A percentile compares a stretch with the other conserved stretches of the same genome.
Conservation (phyloP, 2,329 filamentous ascomycete species). For the Lachnellula suecica region DNA sequence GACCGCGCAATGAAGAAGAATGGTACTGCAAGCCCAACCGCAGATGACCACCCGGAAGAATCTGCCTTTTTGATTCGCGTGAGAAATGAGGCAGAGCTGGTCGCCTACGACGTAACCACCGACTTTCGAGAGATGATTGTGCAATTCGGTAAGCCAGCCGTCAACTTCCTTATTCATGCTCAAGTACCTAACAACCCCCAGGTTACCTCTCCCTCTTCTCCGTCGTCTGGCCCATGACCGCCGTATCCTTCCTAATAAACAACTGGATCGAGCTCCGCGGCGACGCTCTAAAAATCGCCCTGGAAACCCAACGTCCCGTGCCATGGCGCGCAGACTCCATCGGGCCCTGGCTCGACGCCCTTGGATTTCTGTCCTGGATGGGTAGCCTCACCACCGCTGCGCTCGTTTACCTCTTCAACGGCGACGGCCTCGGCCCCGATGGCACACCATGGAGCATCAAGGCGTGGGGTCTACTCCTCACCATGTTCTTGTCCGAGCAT, state of each 20-base stretch:
- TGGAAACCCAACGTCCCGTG: slow-evolving; percentile 84
- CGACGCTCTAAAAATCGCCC: slow-evolving; percentile 91
- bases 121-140: slow-evolving; percentile 95
- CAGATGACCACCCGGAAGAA: slow-evolving; percentile 74
- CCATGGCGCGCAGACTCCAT: slow-evolving; percentile 92
- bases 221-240: slow-evolving; percentile 91
- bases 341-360: slow-evolving; percentile 83
- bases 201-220: slow-evolving; percentile 91
- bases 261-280: slow-evolving; percentile 95
- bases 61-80: slow-evolving; percentile 77
- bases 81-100: slow-evolving; percentile 78
- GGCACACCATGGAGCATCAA: slow-evolving; percentile 70
- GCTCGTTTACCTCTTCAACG: slow-evolving; percentile 85
- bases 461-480: slow-evolving; percentile 77
- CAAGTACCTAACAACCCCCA: slow-evolving; percentile 36
- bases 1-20: slow-evolving; percentile 54
- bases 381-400: slow-evolving; percentile 86
- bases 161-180: not conserved
- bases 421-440: slow-evolving; percentile 61
- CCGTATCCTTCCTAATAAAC: slow-evolving; percentile 85
- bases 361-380: slow-evolving; percentile 91
- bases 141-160: slow-evolving; percentile 57
- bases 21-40: slow-evolving; percentile 38
- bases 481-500: slow-evolving; percentile 85
- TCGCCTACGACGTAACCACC: slow-evolving; percentile 82